These are phyloP conservation scores for Candolleomyces efflorescens DNA, from an alignment of 768 basidiomycete species.

Conservation along the genomic window DNA sequence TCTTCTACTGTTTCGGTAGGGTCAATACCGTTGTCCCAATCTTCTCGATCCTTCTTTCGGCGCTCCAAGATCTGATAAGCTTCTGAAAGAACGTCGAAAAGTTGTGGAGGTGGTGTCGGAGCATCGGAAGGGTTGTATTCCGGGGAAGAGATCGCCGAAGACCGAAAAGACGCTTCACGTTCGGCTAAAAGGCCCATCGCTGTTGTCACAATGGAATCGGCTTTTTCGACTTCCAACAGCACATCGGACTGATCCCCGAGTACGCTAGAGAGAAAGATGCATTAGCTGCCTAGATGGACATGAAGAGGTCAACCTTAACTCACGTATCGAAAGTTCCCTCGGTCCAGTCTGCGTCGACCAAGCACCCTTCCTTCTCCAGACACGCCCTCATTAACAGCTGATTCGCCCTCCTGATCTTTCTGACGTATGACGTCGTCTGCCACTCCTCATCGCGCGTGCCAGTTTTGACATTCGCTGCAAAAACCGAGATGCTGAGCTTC, in stretches of 20 bases:
- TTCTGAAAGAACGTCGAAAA: not conserved
- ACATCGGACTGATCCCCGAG: not conserved
- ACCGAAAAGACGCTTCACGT: not conserved
- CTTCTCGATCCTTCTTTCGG: constrained; percentile 9
- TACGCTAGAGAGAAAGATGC: not conserved
- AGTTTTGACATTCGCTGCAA: not conserved
- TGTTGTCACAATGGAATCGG: not conserved
- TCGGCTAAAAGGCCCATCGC: not conserved
- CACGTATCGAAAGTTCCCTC: not conserved
- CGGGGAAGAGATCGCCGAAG: too few relatives aligned
- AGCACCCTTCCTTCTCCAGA: not conserved
- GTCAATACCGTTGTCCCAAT: not conserved
- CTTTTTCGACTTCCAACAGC: not conserved
- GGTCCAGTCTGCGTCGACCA: not conserved
- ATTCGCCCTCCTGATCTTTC: not conserved
- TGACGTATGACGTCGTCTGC: not conserved
- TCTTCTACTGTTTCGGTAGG: not conserved
- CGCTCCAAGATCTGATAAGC: constrained; percentile 7
- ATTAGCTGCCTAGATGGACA: not conserved
- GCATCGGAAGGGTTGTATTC: not conserved
- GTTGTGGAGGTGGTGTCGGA: not conserved
- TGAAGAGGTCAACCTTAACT: too few relatives aligned
- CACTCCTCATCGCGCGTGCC: not conserved
- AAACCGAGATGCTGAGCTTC: not conserved
- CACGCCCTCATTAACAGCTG: not conserved